Base-by-base conservation (phyloP, 257 asterid genomes). In the Solanum ahanhuiri region DNA sequence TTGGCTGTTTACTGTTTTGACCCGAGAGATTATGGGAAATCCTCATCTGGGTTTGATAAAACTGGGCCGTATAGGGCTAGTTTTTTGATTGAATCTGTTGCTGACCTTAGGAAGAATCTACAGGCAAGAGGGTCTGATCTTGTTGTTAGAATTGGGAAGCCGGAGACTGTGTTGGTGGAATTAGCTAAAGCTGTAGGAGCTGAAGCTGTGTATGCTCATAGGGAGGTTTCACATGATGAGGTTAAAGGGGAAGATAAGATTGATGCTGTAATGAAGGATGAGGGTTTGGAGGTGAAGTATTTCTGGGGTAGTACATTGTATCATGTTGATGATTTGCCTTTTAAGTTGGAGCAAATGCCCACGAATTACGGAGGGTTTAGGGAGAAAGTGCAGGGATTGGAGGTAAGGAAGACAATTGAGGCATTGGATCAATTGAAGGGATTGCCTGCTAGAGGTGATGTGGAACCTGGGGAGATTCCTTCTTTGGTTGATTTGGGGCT, bases 251-350 rank as follows among this genome's bases (percentile, higher is more conserved):
- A 97, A 93, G 96, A 94, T 88, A 96, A 92, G 92, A 92, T 97
- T 25, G 99, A 97, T 93, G 88, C 87, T 75, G 94, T 75, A 23
- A 89, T 97, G 96, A 94, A 95, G 90, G 96, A 94, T 51, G 99
- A 97, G 87, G 98, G 99, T 5, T 91, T 97, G 83, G 99, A 95
- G 87, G 94, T 95, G 85, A 95, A 95, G 91, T 95, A 89, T 92
- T 93, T 90, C 87, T 97, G 99, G 99, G 99, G 99, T 87, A 97
- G 99, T 89, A 97, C 99, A 73, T 89, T 97, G 93, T 95, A 94
- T 89, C 99, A 97, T 87, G 45, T 97, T 87, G 99, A 97, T 88
- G 99, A 97, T 94, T 89, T 97, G 92, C 98, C 99, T 18, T 97
- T 95, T 87, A 91, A 93, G 85, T 90, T 95, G 92, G 92, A 91